Evolutionary conservation across 495 filamentous ascomycete species (phyloP).

Genomic region (Astrothelium subdiscretum): DNA sequence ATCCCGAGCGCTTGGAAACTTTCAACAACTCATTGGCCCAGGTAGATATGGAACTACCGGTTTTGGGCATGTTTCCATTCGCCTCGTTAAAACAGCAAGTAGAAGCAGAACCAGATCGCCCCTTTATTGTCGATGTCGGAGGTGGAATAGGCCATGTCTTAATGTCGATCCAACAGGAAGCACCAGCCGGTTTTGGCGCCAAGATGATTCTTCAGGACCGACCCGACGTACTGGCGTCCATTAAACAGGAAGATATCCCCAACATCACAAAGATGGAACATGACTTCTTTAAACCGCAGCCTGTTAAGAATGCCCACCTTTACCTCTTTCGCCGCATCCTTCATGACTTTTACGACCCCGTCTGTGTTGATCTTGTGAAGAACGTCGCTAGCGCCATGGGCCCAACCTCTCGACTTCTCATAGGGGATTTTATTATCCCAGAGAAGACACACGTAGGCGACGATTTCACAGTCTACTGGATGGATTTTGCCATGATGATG

Average conservation of each 20-base stretch:
- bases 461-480: slow-evolving; percentile 5
- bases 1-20: slow-evolving; percentile 8
- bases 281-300: slow-evolving; percentile 11
- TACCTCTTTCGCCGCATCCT: slow-evolving; percentile 9
- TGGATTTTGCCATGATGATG: slow-evolving; percentile 9
- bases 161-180: slow-evolving; percentile 10
- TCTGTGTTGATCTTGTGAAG: background rate
- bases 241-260: slow-evolving; percentile 4
- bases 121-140: slow-evolving; percentile 17
- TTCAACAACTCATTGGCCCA: slow-evolving; percentile 18
- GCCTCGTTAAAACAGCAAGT: slow-evolving; percentile 21
- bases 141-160: slow-evolving; percentile 7
- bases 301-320: slow-evolving; percentile 8
- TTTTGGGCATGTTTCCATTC: slow-evolving; percentile 30
- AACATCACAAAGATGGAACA: slow-evolving; percentile 8
- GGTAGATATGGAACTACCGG: slow-evolving; percentile 22
- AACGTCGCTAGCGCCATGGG: slow-evolving; percentile 6
- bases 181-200: slow-evolving; percentile 4
- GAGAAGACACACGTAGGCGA: slow-evolving; percentile 4
- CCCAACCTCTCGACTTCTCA: slow-evolving; percentile 1
- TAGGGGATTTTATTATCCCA: slow-evolving; percentile 6
- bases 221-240: slow-evolving; percentile 6
- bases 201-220: slow-evolving; percentile 9
- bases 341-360: slow-evolving; percentile 10
- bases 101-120: slow-evolving; percentile 22